A percentile compares a stretch with the other conserved stretches of the same genome.
These are phyloP conservation scores for Gossypium armourianum DNA, from an alignment of 441 rosid species.

Conservation along the genomic window DNA sequence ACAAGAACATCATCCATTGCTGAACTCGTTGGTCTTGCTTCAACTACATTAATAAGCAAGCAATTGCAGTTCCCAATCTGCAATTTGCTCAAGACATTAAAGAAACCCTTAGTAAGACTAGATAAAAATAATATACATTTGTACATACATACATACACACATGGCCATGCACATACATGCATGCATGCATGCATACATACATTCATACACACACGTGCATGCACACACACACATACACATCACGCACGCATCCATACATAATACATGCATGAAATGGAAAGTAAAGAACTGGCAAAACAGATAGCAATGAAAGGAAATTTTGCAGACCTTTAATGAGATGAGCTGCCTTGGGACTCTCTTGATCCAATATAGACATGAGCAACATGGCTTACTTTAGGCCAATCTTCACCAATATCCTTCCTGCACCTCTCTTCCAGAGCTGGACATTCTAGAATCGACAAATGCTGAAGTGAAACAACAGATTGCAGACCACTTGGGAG, in stretches of 20 bases:
- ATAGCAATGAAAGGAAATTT: background rate
- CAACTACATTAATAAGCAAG: background rate
- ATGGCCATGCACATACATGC: too few species aligned
- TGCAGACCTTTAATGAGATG: slow-evolving; percentile 10
- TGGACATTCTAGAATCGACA: slow-evolving; percentile 25
- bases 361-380: slow-evolving; percentile 18
- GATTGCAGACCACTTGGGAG: slow-evolving; percentile 12
- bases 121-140: background rate
- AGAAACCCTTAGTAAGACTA: background rate
- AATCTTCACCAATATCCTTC: slow-evolving; percentile 12
- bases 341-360: slow-evolving; percentile 7
- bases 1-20: background rate
- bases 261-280: background rate
- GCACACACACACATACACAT: too few species aligned
- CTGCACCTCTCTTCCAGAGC: slow-evolving; percentile 16
- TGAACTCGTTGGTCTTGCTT: background rate
- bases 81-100: background rate
- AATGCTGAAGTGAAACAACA: slow-evolving; percentile 20
- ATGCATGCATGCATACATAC: too few species aligned
- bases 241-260: too few species aligned
- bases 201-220: too few species aligned
- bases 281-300: background rate
- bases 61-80: background rate
- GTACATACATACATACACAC: too few species aligned
- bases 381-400: slow-evolving; percentile 20